A percentile compares a stretch with the other conserved stretches of the same genome.
Conservation (phyloP, 148 eudicot species). For the Persicaria tinctoria region DNA sequence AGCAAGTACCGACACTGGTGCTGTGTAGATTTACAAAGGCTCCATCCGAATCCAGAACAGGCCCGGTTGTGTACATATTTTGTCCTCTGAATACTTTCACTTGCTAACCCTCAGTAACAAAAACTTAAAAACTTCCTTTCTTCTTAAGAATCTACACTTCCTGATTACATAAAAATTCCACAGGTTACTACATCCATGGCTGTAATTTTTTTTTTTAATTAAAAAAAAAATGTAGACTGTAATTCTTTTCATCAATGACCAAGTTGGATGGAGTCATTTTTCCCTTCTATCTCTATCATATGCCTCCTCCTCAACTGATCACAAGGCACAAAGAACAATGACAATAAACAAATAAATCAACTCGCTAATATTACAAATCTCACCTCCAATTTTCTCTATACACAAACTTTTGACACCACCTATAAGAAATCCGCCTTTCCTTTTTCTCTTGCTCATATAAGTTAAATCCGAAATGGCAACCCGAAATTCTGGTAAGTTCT, state of each 20-base stretch:
- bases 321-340: conserved; percentile 18
- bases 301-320: conserved; percentile 20
- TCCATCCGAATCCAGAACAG: no score
- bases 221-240: conserved; percentile 8
- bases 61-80: no score
- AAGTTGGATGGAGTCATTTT: conserved; percentile 16
- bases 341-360: conserved; percentile 20
- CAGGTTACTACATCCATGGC: not conserved
- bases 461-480: conserved; percentile 58
- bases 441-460: not conserved
- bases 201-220: not conserved
- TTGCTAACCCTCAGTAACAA: no score
- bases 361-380: conserved; percentile 47
- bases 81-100: no score
- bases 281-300: not conserved
- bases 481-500: conserved; percentile 86
- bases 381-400: conserved; percentile 43
- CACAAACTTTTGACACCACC: conserved; percentile 33
- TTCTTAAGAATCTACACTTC: conserved; percentile 18
- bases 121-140: not conserved
- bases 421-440: not conserved
- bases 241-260: conserved; percentile 19
- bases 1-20: no score
- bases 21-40: no score
- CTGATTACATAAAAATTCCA: not conserved